Percentiles rank a stretch among this genome's conserved stretches.
Evolutionary conservation across 495 filamentous ascomycete species (phyloP).

Genomic region (Tricharina praecox): DNA sequence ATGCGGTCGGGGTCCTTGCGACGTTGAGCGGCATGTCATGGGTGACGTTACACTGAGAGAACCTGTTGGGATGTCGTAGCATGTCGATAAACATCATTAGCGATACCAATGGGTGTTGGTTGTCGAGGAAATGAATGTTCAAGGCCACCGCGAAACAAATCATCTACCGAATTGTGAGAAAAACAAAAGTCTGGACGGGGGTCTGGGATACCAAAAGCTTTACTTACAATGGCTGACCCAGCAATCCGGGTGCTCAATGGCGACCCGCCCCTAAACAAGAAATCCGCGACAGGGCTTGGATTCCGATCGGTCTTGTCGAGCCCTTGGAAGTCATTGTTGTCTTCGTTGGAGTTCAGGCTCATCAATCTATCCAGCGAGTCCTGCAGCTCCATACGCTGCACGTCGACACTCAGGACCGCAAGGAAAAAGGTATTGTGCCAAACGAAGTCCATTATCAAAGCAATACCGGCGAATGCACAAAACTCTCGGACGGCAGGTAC

Average conservation of each 20-base stretch:
- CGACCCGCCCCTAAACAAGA: slow-evolving; percentile 14
- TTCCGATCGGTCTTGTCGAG: background rate
- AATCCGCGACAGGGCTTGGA: slow-evolving; percentile 1
- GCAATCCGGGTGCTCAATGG: slow-evolving; percentile 27
- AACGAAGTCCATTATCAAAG: slow-evolving; percentile 50
- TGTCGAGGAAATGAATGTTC: slow-evolving; percentile 46
- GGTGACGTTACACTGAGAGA: background rate
- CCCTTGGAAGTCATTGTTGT: slow-evolving; percentile 7
- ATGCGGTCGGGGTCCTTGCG: slow-evolving; percentile 48
- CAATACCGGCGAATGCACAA: slow-evolving; percentile 52
- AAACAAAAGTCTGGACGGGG: background rate
- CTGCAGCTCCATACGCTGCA: slow-evolving; percentile 49
- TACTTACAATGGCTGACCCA: slow-evolving; percentile 26
- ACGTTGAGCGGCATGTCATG: slow-evolving; percentile 39
- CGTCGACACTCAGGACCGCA: slow-evolving; percentile 55
- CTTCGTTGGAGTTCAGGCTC: slow-evolving; percentile 19
- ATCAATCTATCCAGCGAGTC: slow-evolving; percentile 32
- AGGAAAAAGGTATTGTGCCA: slow-evolving; percentile 57
- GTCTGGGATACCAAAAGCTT: no score
- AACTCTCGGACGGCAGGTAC: slow-evolving; percentile 48
- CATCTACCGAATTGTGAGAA: slow-evolving; percentile 15
- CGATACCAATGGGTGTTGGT: slow-evolving; percentile 33
- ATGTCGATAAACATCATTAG: slow-evolving; percentile 28
- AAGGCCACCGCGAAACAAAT: slow-evolving; percentile 23
- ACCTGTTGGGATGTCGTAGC: slow-evolving; percentile 14